A percentile compares a stretch with the other conserved stretches of the same genome.
Evolutionary conservation across 2,329 filamentous ascomycete species (phyloP).

Genomic region (Parasarocladium wereldwijsianum): DNA sequence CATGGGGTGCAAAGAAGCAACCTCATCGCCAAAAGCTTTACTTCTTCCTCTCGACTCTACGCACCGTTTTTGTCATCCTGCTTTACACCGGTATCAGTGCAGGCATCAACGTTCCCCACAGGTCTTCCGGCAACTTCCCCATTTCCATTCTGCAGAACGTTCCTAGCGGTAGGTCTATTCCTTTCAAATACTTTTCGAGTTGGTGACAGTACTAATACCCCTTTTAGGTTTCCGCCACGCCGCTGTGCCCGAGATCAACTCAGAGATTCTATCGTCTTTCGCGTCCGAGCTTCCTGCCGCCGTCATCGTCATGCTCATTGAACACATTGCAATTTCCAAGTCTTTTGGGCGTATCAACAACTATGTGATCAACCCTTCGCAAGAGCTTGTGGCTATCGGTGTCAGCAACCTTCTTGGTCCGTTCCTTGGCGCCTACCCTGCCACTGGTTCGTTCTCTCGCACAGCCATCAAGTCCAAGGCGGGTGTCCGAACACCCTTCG

Average conservation of each 20-base stretch:
- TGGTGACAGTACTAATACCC: too few relatives aligned
- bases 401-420: conserved; percentile 61
- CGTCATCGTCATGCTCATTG: conserved; percentile 65
- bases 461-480: conserved; percentile 94
- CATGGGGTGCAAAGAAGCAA: conserved; percentile 47
- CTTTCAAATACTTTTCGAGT: conserved; percentile 1
- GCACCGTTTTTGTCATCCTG: conserved; percentile 67
- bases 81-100: conserved; percentile 68
- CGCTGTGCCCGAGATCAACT: conserved; percentile 47
- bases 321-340: conserved; percentile 73
- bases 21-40: conserved; percentile 53
- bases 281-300: conserved; percentile 53
- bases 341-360: conserved; percentile 71
- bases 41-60: conserved; percentile 67
- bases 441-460: conserved; percentile 79
- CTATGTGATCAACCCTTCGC: conserved; percentile 67
- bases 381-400: conserved; percentile 66
- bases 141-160: conserved; percentile 49
- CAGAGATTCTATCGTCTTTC: conserved; percentile 46
- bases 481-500: conserved; percentile 74
- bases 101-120: conserved; percentile 45
- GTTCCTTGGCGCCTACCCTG: conserved; percentile 71
- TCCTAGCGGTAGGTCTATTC: conserved; percentile 40
- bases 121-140: conserved; percentile 28
- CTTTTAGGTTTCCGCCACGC: conserved; percentile 53